phyloP scores from a whole-genome alignment of 2,329 filamentous ascomycete species.

The Fusarium robinianum region DNA sequence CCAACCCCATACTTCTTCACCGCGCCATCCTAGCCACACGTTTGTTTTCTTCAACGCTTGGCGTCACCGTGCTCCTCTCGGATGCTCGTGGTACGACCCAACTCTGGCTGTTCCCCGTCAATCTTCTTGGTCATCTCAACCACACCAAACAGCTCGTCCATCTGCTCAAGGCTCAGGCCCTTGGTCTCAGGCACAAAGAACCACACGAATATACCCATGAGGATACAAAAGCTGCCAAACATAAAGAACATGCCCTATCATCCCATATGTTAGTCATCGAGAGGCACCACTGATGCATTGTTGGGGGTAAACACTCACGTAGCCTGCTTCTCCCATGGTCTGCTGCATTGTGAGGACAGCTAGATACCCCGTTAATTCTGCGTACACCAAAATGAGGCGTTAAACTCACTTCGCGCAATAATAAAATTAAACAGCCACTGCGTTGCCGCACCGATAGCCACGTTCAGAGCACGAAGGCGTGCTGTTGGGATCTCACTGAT shows the following conservation, averaged over 20 bases:
- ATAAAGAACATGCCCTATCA: conserved; percentile 67
- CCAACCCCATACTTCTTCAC: conserved; percentile 1
- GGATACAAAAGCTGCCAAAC: conserved; percentile 67
- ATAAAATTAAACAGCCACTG: conserved; percentile 79
- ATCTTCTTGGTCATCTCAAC: conserved; percentile 47
- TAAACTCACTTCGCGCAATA: conserved; percentile 58
- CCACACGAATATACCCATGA: conserved; percentile 68
- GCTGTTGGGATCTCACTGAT: conserved; percentile 70
- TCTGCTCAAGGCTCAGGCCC: conserved; percentile 64
- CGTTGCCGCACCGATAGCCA: conserved; percentile 68
- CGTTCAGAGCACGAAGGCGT: conserved; percentile 67
- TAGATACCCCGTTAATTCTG: conserved; percentile 12
- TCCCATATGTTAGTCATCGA: conserved; percentile 10
- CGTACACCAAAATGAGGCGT: neutral
- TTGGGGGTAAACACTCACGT: conserved; percentile 38
- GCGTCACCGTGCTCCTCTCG: conserved; percentile 31
- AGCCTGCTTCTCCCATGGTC: conserved; percentile 50
- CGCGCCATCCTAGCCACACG: no score
- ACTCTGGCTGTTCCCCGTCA: conserved; percentile 41
- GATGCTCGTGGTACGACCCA: conserved; percentile 33
- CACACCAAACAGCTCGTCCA: conserved; percentile 69
- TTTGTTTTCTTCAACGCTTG: conserved; percentile 23
- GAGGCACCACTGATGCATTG: neutral
- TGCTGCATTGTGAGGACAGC: conserved; percentile 69
- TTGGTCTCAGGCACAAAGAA: conserved; percentile 75